phyloP scores from a whole-genome alignment of 331 rosid genomes.

The Malus hybrid region DNA sequence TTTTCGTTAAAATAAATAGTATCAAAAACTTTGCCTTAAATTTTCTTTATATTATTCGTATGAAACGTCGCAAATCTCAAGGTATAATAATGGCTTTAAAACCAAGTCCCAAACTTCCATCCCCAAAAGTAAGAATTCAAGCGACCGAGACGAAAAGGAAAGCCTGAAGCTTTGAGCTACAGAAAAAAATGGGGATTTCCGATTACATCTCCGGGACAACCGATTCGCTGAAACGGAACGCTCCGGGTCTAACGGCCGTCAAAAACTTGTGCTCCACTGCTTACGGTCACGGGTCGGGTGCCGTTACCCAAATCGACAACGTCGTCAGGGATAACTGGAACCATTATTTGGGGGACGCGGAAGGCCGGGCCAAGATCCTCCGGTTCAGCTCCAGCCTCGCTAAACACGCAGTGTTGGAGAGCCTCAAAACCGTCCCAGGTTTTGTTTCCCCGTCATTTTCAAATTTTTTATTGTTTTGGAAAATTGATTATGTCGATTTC shows the following conservation, averaged over 20 bases:
- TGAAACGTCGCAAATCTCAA: too few relatives aligned
- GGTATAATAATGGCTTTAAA: too few relatives aligned
- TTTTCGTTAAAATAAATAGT: too few relatives aligned
- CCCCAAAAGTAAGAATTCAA: too few relatives aligned
- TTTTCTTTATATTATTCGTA: too few relatives aligned
- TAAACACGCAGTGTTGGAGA: neutral
- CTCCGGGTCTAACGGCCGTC: neutral
- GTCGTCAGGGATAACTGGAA: neutral
- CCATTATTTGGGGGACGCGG: neutral
- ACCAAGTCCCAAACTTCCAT: too few relatives aligned
- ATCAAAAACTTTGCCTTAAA: too few relatives aligned
- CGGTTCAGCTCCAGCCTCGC: neutral
- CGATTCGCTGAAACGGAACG: neutral
- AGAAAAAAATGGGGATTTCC: conserved; percentile 4
- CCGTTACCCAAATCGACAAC: neutral
- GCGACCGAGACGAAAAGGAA: too few relatives aligned
- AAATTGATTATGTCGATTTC: neutral
- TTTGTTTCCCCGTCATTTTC: too few relatives aligned
- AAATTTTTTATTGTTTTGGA: neutral
- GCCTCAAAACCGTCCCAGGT: conserved; percentile 9
- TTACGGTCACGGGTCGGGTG: neutral
- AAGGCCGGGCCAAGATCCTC: neutral
- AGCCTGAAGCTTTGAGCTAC: neutral
- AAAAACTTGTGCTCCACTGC: neutral
- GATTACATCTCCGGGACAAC: neutral